Evolutionary conservation across 805 yeast genomes (phyloP).

Genomic region (Zygotorulaspora florentina): DNA sequence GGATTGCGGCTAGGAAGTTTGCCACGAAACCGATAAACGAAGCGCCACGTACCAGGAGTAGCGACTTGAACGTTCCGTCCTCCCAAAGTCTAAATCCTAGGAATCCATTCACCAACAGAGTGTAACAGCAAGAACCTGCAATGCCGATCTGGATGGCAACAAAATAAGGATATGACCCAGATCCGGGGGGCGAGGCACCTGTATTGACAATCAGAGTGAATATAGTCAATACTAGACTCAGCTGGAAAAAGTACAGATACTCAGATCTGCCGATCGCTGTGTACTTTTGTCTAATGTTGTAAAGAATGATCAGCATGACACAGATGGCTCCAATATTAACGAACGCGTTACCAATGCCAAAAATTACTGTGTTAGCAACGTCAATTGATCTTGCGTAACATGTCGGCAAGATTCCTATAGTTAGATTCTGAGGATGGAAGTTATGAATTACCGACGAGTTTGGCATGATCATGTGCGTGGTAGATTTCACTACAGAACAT

Average conservation of each 20-base stretch:
- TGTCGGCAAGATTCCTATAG: constrained; percentile 62
- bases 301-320: constrained; percentile 63
- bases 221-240: constrained; percentile 53
- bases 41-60: constrained; percentile 50
- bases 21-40: constrained; percentile 57
- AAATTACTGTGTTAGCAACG: constrained; percentile 85
- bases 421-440: constrained; percentile 30
- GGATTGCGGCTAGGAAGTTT: constrained; percentile 61
- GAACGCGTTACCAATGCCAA: constrained; percentile 83
- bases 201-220: constrained; percentile 78
- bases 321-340: constrained; percentile 72
- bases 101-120: constrained; percentile 68
- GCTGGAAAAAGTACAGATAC: constrained; percentile 67
- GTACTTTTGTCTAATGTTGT: constrained; percentile 75
- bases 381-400: constrained; percentile 87
- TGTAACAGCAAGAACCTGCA: constrained; percentile 65
- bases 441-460: constrained; percentile 21
- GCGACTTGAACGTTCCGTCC: constrained; percentile 74
- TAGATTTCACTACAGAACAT: constrained; percentile 68
- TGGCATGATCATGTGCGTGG: constrained; percentile 30
- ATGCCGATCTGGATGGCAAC: constrained; percentile 78
- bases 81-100: constrained; percentile 91
- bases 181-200: constrained; percentile 88
- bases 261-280: constrained; percentile 94
- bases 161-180: constrained; percentile 69